Evolutionary conservation across 2,329 filamentous ascomycete species (phyloP).

Genomic region (Aspergillus phoenicis): DNA sequence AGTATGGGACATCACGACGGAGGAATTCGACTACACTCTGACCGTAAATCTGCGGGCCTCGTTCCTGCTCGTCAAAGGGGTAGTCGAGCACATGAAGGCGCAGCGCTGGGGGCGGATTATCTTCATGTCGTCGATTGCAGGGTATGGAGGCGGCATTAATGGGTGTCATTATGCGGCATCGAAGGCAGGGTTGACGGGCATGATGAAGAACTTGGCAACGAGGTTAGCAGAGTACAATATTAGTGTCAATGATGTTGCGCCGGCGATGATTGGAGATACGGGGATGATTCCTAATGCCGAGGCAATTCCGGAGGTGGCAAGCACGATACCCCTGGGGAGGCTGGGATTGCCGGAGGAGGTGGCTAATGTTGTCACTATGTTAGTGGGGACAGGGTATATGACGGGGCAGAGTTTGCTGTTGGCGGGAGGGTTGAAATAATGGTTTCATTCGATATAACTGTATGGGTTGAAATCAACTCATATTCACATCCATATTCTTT

Average conservation of each 20-base stretch:
- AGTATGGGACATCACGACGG: constrained; percentile 62
- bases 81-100: constrained; percentile 62
- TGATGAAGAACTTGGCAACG: constrained; percentile 66
- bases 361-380: constrained; percentile 63
- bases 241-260: constrained; percentile 69
- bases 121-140: constrained; percentile 66
- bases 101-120: constrained; percentile 66
- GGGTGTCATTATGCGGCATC: constrained; percentile 62
- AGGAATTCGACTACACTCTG: constrained; percentile 66
- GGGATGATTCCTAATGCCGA: constrained; percentile 64
- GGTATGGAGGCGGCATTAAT: constrained; percentile 65
- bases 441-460: too few species aligned
- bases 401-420: constrained; percentile 60
- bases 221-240: constrained; percentile 63
- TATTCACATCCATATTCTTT: too few species aligned
- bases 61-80: constrained; percentile 63
- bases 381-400: constrained; percentile 63
- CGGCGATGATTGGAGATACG: constrained; percentile 68
- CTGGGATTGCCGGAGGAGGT: constrained; percentile 62
- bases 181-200: constrained; percentile 63
- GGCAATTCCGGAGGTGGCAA: constrained; percentile 61
- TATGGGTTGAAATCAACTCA: too few species aligned
- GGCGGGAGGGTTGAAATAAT: constrained; percentile 55
- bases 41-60: constrained; percentile 64
- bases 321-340: constrained; percentile 61